Conservation (phyloP, 2,329 filamentous ascomycete genomes). For the Thelonectria discophora region DNA sequence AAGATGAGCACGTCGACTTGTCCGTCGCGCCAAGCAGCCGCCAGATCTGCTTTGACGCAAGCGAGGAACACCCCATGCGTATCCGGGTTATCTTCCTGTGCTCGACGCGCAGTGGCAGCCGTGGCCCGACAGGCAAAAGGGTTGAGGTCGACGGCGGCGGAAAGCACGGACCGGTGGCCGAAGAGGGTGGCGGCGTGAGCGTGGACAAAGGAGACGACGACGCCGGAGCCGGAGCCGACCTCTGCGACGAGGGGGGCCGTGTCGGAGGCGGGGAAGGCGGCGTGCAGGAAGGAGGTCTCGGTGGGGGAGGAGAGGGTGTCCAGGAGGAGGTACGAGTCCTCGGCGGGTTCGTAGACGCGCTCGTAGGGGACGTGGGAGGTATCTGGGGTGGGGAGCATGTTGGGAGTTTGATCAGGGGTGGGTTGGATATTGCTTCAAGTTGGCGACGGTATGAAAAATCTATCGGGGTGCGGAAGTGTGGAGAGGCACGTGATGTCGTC, state of each 20-base stretch:
- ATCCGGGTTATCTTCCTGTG: constrained; percentile 45
- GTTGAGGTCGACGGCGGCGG: constrained; percentile 86
- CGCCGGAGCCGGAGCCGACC: constrained; percentile 89
- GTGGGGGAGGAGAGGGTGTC: constrained; percentile 82
- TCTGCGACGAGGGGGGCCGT: constrained; percentile 78
- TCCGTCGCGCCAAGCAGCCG: constrained; percentile 64
- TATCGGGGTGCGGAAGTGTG: constrained; percentile 8
- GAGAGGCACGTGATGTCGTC: constrained; percentile 39
- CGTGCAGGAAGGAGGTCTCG: constrained; percentile 74
- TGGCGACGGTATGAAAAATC: constrained; percentile 14
- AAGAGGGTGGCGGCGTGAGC: constrained; percentile 79
- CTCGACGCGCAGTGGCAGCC: constrained; percentile 69
- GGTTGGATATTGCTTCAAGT: constrained; percentile 34
- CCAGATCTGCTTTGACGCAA: constrained; percentile 75
- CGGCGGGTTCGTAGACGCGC: constrained; percentile 91
- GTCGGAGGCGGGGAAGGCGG: constrained; percentile 63
- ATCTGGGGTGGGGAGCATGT: constrained; percentile 93
- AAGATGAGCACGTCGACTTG: constrained; percentile 87
- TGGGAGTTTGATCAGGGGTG: background rate
- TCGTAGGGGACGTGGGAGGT: constrained; percentile 91
- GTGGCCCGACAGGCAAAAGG: constrained; percentile 83
- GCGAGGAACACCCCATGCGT: constrained; percentile 67
- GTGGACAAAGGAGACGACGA: constrained; percentile 88
- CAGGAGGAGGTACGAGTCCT: constrained; percentile 93
- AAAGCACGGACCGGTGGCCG: constrained; percentile 73